Evolutionary conservation across 345 rosid genomes (phyloP).

Genomic region (Noccaea caerulescens): DNA sequence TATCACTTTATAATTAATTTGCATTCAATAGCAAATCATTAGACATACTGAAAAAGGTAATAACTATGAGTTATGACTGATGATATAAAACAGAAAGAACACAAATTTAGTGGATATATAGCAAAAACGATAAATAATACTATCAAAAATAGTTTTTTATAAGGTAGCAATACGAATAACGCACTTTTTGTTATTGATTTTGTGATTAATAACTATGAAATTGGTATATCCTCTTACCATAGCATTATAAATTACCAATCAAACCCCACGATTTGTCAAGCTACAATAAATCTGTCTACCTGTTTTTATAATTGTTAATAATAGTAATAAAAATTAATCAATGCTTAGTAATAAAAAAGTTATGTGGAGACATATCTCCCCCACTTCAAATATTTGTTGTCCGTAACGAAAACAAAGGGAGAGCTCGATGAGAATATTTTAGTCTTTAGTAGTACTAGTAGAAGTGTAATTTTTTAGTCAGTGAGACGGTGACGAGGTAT

Average conservation of each 20-base stretch:
- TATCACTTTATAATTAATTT: neutral
- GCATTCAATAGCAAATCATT: neutral
- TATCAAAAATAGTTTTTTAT: no score
- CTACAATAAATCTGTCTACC: neutral
- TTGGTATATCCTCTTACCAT: no score
- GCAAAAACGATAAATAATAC: no score
- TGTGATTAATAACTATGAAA: no score
- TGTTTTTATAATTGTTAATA: neutral
- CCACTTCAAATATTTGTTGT: conserved; percentile 22
- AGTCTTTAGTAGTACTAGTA: neutral
- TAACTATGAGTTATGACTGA: no score
- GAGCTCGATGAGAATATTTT: neutral
- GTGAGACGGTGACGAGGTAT: neutral
- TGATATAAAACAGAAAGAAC: no score
- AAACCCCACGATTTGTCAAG: neutral
- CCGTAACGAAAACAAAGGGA: conserved; percentile 21
- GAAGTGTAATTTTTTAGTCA: neutral
- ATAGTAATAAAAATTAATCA: no score
- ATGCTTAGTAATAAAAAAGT: neutral
- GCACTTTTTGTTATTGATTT: no score
- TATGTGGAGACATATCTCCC: conserved; percentile 13
- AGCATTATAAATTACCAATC: no score
- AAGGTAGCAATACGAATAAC: no score
- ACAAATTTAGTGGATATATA: no score
- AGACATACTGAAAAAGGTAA: no score